These are phyloP conservation scores for Acer campestre DNA, from an alignment of 345 rosid species.

Conservation along the genomic window DNA sequence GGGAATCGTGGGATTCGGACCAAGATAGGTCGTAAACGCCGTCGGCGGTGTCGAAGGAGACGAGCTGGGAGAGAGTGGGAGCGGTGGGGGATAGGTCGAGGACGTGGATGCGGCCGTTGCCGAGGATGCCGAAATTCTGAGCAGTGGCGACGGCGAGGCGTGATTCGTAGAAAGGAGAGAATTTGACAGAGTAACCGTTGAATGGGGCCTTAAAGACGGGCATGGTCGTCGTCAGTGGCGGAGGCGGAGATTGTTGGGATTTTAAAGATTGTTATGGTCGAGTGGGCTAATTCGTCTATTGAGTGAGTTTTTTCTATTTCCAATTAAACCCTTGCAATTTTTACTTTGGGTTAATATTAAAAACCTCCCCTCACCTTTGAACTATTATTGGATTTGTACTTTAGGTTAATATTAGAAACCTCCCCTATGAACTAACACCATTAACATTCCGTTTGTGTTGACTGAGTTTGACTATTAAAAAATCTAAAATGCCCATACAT, in stretches of 20 bases:
- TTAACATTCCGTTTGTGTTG: too few species aligned
- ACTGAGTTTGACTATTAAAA: too few species aligned
- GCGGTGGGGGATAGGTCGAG: conserved; percentile 71
- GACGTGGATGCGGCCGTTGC: conserved; percentile 89
- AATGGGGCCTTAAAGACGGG: conserved; percentile 81
- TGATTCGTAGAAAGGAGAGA: conserved; percentile 87
- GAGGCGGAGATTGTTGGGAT: not conserved
- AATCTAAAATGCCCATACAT: too few species aligned
- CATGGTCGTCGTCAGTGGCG: conserved; percentile 32
- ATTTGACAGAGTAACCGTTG: conserved; percentile 85
- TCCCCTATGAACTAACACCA: too few species aligned
- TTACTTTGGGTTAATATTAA: too few species aligned
- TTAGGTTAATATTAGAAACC: too few species aligned
- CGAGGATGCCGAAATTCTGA: conserved; percentile 92
- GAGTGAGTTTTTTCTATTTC: too few species aligned
- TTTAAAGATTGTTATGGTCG: not conserved
- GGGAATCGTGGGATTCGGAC: conserved; percentile 96
- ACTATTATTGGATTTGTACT: too few species aligned
- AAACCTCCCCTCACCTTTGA: too few species aligned
- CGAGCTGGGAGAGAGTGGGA: conserved; percentile 51
- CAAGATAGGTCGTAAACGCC: conserved; percentile 85
- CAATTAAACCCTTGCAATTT: too few species aligned
- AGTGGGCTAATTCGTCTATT: too few species aligned
- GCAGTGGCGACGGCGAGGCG: conserved; percentile 91
- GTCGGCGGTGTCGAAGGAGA: conserved; percentile 81